Base-by-base conservation (phyloP, 495 filamentous ascomycete genomes). In the Hypoxylon cercidicola region DNA sequence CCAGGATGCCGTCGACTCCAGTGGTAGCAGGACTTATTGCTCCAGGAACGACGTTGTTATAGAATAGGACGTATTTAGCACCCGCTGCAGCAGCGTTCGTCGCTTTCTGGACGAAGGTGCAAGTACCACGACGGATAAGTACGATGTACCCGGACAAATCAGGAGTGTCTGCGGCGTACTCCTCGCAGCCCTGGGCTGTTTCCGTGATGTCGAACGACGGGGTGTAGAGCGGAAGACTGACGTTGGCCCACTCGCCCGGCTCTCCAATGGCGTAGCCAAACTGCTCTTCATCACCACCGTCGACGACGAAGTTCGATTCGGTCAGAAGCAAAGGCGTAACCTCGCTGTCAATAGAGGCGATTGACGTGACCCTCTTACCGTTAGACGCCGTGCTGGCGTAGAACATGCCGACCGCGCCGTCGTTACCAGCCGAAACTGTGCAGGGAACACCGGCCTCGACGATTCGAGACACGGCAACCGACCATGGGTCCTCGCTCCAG, bases 401-500 rank as follows among this genome's bases (percentile, higher is more conserved):
- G 68, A 85, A 88, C 43, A 85, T 59, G 39, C 85, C 85, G 3
- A 47, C 47, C 1, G 65, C 68, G 15, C 85, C 85, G 34, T 81
- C 81, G 59, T 88, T 88, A 3, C 85, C 85, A 39, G 77, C 78
- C 28, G 85, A 84, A 20, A 87, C 74, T 18, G 83, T 76, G 64
- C 82, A 82, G 2, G 83, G 82, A 2, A 87, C 79, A 23, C 85
- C 85, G 25, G 78, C 72, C 12, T 80, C 78, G n/a, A 84, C 84
- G 55, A 87, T 85, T 19, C 81, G 77, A 25, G 79, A 79, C 13
- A 84, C 81, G 2, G 78, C 83, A 10, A 77, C 75, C 13, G 81
- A 78, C 83, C 84, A 86, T 5, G 81, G 78, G 41, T 83, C 83
- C 63, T 86, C 84, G 2, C 74, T 74, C 83, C 84, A 87, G 11